These are phyloP conservation scores for Vanilla planifolia DNA, from an alignment of 106 monocot genomes.

Conservation along the genomic window DNA sequence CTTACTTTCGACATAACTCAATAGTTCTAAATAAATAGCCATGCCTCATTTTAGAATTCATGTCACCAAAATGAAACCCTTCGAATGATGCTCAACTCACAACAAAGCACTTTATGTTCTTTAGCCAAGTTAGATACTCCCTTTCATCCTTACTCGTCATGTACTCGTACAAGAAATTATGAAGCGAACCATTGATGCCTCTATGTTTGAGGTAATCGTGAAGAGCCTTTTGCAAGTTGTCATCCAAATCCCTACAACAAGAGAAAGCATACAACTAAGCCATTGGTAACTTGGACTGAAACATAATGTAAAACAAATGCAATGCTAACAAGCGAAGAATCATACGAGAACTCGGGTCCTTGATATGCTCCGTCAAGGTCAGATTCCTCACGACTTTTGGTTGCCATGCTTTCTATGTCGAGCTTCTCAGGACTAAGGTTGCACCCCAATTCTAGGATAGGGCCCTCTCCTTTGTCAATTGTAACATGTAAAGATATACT, in stretches of 20 bases:
- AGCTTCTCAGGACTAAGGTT: slow-evolving; percentile 43
- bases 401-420: slow-evolving; percentile 49
- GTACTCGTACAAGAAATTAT: slow-evolving; percentile 44
- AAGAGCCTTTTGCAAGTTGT: slow-evolving; percentile 53
- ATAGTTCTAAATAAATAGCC: no score
- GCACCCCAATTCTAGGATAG: slow-evolving; percentile 63
- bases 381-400: slow-evolving; percentile 30
- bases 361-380: slow-evolving; percentile 47
- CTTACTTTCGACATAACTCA: no score
- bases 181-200: slow-evolving; percentile 43
- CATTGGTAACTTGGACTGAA: no score
- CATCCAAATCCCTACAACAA: slow-evolving; percentile 54
- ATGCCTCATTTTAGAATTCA: no score
- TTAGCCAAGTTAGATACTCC: slow-evolving; percentile 55
- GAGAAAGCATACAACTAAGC: neutral
- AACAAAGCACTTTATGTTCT: slow-evolving; percentile 56
- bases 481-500: slow-evolving; percentile 48
- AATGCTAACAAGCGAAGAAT: neutral
- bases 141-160: slow-evolving; percentile 59
- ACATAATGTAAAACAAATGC: neutral
- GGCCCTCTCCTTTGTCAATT: slow-evolving; percentile 58
- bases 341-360: slow-evolving; percentile 81
- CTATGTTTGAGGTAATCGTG: slow-evolving; percentile 46
- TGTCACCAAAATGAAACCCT: no score
- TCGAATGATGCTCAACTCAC: slow-evolving; percentile 40